Evolutionary conservation across 2,329 filamentous ascomycete genomes (phyloP).

Genomic region (Botrytis hyacinthi): DNA sequence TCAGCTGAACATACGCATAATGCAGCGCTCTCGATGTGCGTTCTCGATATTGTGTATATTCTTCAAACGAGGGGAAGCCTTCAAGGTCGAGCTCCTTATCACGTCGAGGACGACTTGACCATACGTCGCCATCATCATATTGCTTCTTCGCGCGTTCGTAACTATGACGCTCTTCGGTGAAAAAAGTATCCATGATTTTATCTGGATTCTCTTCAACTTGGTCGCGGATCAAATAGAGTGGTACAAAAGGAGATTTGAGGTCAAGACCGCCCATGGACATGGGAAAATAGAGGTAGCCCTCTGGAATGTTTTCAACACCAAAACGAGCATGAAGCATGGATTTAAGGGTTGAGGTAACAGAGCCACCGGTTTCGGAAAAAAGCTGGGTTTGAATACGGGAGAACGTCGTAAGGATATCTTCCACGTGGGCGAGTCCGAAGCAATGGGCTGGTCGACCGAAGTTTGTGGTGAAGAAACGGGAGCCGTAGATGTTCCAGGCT

Average conservation of each 20-base stretch:
- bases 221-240: slow-evolving; percentile 32
- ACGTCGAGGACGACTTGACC: background rate
- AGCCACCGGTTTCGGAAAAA: slow-evolving; percentile 43
- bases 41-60: background rate
- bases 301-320: slow-evolving; percentile 39
- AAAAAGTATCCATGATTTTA: slow-evolving; percentile 33
- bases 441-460: slow-evolving; percentile 54
- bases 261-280: slow-evolving; percentile 42
- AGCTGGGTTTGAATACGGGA: slow-evolving; percentile 50
- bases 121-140: slow-evolving; percentile 34
- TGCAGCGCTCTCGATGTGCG: background rate
- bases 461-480: slow-evolving; percentile 55
- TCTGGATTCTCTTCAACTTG: slow-evolving; percentile 28
- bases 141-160: slow-evolving; percentile 38
- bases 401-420: slow-evolving; percentile 52
- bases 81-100: background rate
- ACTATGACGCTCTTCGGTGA: slow-evolving; percentile 37
- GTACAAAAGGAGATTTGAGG: slow-evolving; percentile 42
- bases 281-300: slow-evolving; percentile 44
- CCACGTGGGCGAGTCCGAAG: slow-evolving; percentile 53
- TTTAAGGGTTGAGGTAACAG: slow-evolving; percentile 49
- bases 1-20: background rate
- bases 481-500: slow-evolving; percentile 57
- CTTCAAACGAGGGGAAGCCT: slow-evolving; percentile 8
- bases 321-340: slow-evolving; percentile 51